These are phyloP conservation scores for Trichosporon sp. DNA, from an alignment of 1,284 basidiomycete genomes.

Conservation along the genomic window DNA sequence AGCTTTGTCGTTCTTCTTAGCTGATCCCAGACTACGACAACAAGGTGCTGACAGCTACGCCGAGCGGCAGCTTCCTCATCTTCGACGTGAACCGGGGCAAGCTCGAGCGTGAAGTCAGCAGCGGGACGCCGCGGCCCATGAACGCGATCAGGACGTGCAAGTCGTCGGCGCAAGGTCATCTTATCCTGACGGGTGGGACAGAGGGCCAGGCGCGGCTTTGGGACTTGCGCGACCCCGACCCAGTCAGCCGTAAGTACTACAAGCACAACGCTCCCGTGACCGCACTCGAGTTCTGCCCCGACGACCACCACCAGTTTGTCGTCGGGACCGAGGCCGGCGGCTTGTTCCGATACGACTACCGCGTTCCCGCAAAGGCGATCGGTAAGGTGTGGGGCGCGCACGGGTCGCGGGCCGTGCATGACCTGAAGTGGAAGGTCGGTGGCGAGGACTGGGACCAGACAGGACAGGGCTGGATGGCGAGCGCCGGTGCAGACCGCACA, in stretches of 20 bases:
- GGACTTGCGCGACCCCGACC: constrained; percentile 74
- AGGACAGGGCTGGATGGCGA: constrained; percentile 74
- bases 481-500: constrained; percentile 75
- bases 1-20: background rate
- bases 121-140: constrained; percentile 75
- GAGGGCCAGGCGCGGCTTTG: constrained; percentile 80
- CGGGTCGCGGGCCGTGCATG: constrained; percentile 68
- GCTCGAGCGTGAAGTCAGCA: constrained; percentile 68
- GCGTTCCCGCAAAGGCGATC: constrained; percentile 65
- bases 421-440: constrained; percentile 69
- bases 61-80: constrained; percentile 79
- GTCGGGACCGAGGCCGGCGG: constrained; percentile 77
- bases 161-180: constrained; percentile 66
- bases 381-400: constrained; percentile 79
- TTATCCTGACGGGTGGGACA: constrained; percentile 77
- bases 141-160: constrained; percentile 64
- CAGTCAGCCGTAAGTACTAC: constrained; percentile 67
- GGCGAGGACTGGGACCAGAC: constrained; percentile 39
- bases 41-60: constrained; percentile 79
- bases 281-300: constrained; percentile 71
- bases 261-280: constrained; percentile 73
- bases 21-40: constrained; percentile 65
- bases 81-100: constrained; percentile 79
- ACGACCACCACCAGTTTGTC: constrained; percentile 69
- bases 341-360: constrained; percentile 72